Conservation (phyloP, 441 rosid genomes). For the Erysimum pusillum region DNA sequence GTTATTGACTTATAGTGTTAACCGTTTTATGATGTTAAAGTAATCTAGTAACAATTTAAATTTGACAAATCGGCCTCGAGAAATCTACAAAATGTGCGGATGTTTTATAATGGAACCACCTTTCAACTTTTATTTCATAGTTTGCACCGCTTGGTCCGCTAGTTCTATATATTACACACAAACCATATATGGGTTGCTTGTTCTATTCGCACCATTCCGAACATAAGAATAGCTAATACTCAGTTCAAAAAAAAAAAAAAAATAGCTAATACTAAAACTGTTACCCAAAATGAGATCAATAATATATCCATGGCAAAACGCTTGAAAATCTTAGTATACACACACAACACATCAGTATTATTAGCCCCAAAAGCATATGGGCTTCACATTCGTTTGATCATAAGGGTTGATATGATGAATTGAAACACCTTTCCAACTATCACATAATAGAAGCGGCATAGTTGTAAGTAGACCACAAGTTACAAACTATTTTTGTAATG, state of each 20-base stretch:
- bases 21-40: no score
- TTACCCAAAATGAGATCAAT: neutral
- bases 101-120: no score
- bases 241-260: no score
- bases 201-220: no score
- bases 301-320: neutral
- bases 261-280: neutral
- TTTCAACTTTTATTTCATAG: no score
- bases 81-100: no score
- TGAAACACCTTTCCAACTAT: slow-evolving; percentile 9
- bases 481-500: slow-evolving; percentile 33
- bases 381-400: slow-evolving; percentile 38
- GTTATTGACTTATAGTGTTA: no score
- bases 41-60: no score
- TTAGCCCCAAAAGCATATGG: neutral
- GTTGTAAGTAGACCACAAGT: slow-evolving; percentile 39
- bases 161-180: no score
- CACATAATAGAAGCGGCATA: slow-evolving; percentile 41
- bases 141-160: no score
- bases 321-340: neutral
- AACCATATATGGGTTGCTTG: no score
- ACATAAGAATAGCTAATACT: neutral
- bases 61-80: no score
- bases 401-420: slow-evolving; percentile 9
- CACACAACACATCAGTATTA: neutral